Base-by-base conservation (phyloP, 2,329 filamentous ascomycete species). In the Chaetomiaceae sp. region DNA sequence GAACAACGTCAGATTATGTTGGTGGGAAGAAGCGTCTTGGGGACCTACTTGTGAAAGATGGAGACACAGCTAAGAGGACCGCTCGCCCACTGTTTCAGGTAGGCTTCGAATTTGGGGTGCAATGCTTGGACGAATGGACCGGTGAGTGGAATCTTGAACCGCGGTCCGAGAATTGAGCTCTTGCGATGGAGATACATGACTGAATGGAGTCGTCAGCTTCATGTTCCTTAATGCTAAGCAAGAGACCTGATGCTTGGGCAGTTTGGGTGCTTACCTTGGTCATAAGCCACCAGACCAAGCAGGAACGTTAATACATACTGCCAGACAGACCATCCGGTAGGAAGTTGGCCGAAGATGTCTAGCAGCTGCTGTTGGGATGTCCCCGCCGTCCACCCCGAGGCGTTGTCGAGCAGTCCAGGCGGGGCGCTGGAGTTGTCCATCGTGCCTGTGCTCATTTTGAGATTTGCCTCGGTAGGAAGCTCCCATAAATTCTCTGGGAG, bases 21-120 rank as follows among this genome's bases (percentile, higher is more conserved):
- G 5, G 23, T 7, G 86, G 88, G 22, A 84, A 85, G 29, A 6
- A 2, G 29, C 17, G 4, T 17, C 12, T 29, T 11, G 1, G 87
- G 88, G 25, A 84, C 87, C 58, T 77, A 89, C 85, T 91, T 91
- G 77, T 92, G 88, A 69, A 92, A 91, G 59, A 92, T 84, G 1
- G 87, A 91, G 17, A 92, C 87, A 63, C 88, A 92, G 68, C 87
- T 91, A 54, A 91, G 75, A 19, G 84, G 80, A n/a, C 85, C 88
- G 54, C 85, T 89, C 14, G 81, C 77, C 88, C 88, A 91, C 74
- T 92, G 89, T 12, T 76, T 80, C 63, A 88, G 79, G 70, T 91
- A 92, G 43, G 80, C 75, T 20, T 81, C 79, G 67, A 91, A 91
- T 59, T 85, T 83, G 6, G 88, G 88, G 61, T 88, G 78, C 27